Percentiles rank a stretch among this genome's conserved stretches.
Evolutionary conservation across 495 filamentous ascomycete genomes (phyloP).

Genomic region (Margaritispora aquatica): DNA sequence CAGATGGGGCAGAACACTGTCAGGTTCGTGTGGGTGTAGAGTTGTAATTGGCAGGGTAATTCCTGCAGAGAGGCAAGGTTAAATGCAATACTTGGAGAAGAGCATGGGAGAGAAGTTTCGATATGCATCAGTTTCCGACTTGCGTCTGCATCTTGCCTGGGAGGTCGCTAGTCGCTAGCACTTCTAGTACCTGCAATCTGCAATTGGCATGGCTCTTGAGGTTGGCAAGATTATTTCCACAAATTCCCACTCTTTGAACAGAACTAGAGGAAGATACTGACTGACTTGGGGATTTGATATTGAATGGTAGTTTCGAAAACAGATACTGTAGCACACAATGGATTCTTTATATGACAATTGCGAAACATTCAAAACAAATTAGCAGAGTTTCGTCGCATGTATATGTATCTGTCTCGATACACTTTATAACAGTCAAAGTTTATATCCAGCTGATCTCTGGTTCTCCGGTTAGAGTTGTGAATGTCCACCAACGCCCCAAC

Average conservation of each 20-base stretch:
- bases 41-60: constrained; percentile 4
- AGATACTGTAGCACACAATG: no score
- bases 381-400: background rate
- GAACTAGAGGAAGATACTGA: no score
- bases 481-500: background rate
- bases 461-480: background rate
- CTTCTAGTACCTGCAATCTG: background rate
- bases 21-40: background rate
- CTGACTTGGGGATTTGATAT: no score
- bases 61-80: background rate
- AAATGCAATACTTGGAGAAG: background rate
- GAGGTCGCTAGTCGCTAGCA: background rate
- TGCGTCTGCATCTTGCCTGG: background rate
- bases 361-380: no score
- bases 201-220: background rate
- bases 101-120: background rate
- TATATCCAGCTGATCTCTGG: background rate
- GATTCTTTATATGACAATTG: no score
- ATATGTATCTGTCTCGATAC: no score
- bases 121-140: background rate
- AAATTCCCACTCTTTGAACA: no score
- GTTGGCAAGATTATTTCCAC: no score
- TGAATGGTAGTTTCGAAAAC: no score
- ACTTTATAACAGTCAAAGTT: background rate
- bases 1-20: background rate